Evolutionary conservation across 371 early-diverging fungal species (phyloP).

Genomic region (Mortierella sp.): DNA sequence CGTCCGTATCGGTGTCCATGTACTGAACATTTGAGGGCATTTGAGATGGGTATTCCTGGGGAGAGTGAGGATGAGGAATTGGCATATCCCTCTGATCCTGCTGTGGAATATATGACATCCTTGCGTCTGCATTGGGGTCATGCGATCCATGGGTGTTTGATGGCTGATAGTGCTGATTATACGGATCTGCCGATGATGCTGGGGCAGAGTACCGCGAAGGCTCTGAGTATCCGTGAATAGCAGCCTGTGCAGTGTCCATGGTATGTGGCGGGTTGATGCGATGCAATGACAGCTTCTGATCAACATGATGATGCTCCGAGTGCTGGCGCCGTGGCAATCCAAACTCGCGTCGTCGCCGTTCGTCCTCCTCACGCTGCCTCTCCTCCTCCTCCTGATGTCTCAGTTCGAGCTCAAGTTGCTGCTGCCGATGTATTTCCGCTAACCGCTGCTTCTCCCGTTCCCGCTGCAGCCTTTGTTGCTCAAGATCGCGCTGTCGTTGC

Average conservation of each 20-base stretch:
- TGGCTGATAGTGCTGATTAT: conserved; percentile 7
- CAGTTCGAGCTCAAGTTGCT: background rate
- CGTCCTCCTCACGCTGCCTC: conserved; percentile 1
- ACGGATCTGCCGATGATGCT: background rate
- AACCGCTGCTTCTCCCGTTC: background rate
- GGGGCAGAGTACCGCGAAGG: background rate
- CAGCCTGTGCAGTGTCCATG: background rate
- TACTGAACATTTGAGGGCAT: background rate
- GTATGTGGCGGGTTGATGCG: background rate
- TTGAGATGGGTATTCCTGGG: background rate
- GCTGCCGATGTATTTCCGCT: background rate
- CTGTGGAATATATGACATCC: background rate
- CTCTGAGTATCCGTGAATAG: background rate
- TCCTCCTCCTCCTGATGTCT: background rate
- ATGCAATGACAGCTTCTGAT: background rate
- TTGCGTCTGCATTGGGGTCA: background rate
- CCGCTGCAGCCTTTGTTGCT: background rate
- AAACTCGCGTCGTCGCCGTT: background rate
- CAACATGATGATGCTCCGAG: background rate
- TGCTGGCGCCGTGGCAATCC: background rate
- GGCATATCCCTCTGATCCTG: background rate
- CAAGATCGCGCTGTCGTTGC: background rate
- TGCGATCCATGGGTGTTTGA: background rate
- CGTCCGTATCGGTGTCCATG: background rate
- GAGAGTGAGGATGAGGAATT: background rate